Evolutionary conservation across 257 asterid genomes (phyloP).

Genomic region (Ligustrum vulgare): DNA sequence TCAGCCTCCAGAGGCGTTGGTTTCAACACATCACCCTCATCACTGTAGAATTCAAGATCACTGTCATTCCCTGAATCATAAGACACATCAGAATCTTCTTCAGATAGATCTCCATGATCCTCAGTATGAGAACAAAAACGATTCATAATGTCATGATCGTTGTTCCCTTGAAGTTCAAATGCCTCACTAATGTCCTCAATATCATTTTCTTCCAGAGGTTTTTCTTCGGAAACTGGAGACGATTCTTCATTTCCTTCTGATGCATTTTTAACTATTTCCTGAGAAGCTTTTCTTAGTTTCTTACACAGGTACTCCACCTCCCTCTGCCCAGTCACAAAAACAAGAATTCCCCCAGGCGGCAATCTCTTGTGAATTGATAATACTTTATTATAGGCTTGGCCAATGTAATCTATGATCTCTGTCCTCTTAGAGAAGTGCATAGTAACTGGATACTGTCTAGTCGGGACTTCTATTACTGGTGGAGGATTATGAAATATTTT

Average conservation of each 20-base stretch:
- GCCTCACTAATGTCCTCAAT: constrained; percentile 75
- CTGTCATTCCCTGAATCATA: constrained; percentile 74
- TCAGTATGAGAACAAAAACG: constrained; percentile 62
- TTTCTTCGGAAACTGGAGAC: constrained; percentile 38
- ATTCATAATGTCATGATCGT: constrained; percentile 55
- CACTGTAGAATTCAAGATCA: constrained; percentile 58
- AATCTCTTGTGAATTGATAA: constrained; percentile 84
- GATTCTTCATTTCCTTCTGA: constrained; percentile 29
- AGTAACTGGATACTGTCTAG: constrained; percentile 87
- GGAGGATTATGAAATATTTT: constrained; percentile 69
- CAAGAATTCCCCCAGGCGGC: constrained; percentile 95
- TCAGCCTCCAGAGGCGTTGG: constrained; percentile 31
- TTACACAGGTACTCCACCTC: constrained; percentile 84
- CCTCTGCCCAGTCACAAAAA: constrained; percentile 90
- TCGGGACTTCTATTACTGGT: constrained; percentile 81
- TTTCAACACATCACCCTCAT: constrained; percentile 43
- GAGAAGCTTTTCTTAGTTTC: constrained; percentile 65
- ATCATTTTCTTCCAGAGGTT: constrained; percentile 43
- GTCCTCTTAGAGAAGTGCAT: constrained; percentile 83
- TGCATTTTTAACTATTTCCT: constrained; percentile 39
- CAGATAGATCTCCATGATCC: constrained; percentile 48
- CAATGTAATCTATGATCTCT: constrained; percentile 73
- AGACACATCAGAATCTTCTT: constrained; percentile 59
- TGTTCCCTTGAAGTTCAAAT: constrained; percentile 59
- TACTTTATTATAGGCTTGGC: constrained; percentile 84